Percentiles rank a stretch among this genome's conserved stretches.
Conservation (phyloP, 768 basidiomycete species). For the Kwoniella dendrophila region DNA sequence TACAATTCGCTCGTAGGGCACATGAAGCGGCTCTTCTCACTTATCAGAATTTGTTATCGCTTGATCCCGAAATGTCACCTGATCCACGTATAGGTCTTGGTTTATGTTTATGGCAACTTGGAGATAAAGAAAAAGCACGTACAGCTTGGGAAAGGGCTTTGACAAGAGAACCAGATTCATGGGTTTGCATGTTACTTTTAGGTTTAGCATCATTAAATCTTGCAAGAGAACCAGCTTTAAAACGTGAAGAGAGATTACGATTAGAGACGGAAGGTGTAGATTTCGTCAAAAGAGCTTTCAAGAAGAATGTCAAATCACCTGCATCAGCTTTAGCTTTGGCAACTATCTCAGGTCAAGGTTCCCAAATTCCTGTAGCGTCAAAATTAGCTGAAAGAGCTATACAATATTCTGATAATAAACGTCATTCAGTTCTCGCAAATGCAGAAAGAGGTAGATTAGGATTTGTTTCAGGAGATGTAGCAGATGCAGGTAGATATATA, state of each 20-base stretch:
- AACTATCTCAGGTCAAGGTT: constrained; percentile 34
- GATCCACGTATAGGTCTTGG: constrained; percentile 97
- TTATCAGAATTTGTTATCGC: constrained; percentile 80
- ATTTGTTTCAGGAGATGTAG: constrained; percentile 67
- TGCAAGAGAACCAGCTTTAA: constrained; percentile 70
- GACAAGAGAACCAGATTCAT: constrained; percentile 72
- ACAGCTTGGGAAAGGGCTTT: constrained; percentile 88
- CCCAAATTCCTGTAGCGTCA: constrained; percentile 64
- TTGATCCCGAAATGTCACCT: constrained; percentile 76
- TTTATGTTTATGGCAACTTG: constrained; percentile 87
- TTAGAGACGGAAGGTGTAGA: constrained; percentile 33
- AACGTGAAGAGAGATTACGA: constrained; percentile 65
- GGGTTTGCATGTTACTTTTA: constrained; percentile 77
- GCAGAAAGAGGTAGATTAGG: constrained; percentile 87
- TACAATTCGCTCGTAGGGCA: constrained; percentile 76
- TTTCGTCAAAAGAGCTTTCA: constrained; percentile 68
- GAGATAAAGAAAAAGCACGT: constrained; percentile 76
- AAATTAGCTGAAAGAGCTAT: constrained; percentile 93
- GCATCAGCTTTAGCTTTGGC: constrained; percentile 48
- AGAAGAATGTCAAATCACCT: constrained; percentile 39
- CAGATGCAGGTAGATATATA: constrained; percentile 73
- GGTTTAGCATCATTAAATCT: constrained; percentile 84
- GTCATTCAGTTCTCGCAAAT: constrained; percentile 67
- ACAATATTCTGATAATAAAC: constrained; percentile 79
- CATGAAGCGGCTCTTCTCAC: constrained; percentile 76